Evolutionary conservation across 352 stramenopile genomes (phyloP).

Genomic region (Phytopythium delawarense): DNA sequence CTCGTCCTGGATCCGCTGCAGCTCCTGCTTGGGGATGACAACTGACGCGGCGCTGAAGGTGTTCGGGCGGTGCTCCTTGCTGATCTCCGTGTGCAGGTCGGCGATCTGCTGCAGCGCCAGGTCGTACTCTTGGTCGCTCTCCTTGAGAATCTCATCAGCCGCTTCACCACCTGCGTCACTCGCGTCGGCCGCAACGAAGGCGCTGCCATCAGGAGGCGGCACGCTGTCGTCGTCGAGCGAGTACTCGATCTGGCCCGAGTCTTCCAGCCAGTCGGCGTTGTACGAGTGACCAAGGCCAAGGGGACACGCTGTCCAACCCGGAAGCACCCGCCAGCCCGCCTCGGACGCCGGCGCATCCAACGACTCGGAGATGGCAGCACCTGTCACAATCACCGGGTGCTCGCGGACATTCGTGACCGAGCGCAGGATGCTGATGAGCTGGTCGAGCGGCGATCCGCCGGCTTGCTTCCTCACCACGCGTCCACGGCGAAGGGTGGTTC

Average conservation of each 20-base stretch:
- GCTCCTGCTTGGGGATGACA: slow-evolving; percentile 61
- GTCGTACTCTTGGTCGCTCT: slow-evolving; percentile 38
- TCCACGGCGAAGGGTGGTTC: slow-evolving; percentile 9
- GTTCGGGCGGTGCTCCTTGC: slow-evolving; percentile 43
- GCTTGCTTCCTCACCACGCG: background rate
- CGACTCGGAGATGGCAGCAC: slow-evolving; percentile 18
- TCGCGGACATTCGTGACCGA: slow-evolving; percentile 50
- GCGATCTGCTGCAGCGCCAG: slow-evolving; percentile 25
- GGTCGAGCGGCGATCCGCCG: slow-evolving; percentile 21
- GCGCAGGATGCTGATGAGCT: slow-evolving; percentile 30
- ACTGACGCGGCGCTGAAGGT: slow-evolving; percentile 33
- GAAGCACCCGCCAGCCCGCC: slow-evolving; percentile 30
- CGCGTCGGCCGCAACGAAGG: slow-evolving; percentile 30
- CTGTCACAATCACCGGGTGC: slow-evolving; percentile 24
- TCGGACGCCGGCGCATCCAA: slow-evolving; percentile 9
- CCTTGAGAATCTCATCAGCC: slow-evolving; percentile 5
- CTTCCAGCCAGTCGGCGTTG: slow-evolving; percentile 6
- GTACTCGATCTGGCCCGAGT: slow-evolving; percentile 25
- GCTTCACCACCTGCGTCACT: slow-evolving; percentile 14
- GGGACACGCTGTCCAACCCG: slow-evolving; percentile 34
- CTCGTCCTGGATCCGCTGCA: slow-evolving; percentile 67
- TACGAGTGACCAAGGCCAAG: slow-evolving; percentile 44
- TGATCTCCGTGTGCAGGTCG: slow-evolving; percentile 35
- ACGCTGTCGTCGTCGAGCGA: slow-evolving; percentile 46
- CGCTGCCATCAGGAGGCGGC: slow-evolving; percentile 14